phyloP scores from a whole-genome alignment of 306 rosid genomes.

The Ochetophila trinervis region DNA sequence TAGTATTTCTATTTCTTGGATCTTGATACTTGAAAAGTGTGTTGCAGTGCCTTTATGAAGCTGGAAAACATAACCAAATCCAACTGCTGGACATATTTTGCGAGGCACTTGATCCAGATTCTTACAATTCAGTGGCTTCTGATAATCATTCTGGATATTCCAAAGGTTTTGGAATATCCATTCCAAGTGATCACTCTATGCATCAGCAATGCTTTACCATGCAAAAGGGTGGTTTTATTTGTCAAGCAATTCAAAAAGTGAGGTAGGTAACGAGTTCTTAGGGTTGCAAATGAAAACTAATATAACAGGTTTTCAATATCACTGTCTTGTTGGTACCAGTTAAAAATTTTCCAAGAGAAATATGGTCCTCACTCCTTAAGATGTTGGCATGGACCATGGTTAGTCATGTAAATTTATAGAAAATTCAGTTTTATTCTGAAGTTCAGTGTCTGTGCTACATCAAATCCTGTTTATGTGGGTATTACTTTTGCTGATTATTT shows the following conservation, averaged over 20 bases:
- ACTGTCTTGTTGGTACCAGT: neutral
- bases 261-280: conserved; percentile 45
- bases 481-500: no score
- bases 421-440: no score
- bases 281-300: conserved; percentile 9
- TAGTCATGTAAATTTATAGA: no score
- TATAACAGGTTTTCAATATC: neutral
- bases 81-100: conserved; percentile 73
- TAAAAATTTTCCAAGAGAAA: neutral
- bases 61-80: conserved; percentile 58
- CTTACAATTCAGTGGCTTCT: conserved; percentile 39
- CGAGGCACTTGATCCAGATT: conserved; percentile 71
- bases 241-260: conserved; percentile 53
- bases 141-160: conserved; percentile 30
- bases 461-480: no score
- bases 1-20: conserved; percentile 22
- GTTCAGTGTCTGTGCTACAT: no score
- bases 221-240: conserved; percentile 44
- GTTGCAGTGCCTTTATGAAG: conserved; percentile 83
- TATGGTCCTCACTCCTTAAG: no score
- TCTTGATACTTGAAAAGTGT: conserved; percentile 13
- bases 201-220: conserved; percentile 37
- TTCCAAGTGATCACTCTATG: conserved; percentile 36
- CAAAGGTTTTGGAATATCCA: conserved; percentile 37
- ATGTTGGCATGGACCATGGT: no score